Percentiles rank a stretch among this genome's conserved stretches.
These are phyloP conservation scores for Allomyces macrogynus DNA, from an alignment of 192 early-diverging fungal genomes.

Conservation along the genomic window DNA sequence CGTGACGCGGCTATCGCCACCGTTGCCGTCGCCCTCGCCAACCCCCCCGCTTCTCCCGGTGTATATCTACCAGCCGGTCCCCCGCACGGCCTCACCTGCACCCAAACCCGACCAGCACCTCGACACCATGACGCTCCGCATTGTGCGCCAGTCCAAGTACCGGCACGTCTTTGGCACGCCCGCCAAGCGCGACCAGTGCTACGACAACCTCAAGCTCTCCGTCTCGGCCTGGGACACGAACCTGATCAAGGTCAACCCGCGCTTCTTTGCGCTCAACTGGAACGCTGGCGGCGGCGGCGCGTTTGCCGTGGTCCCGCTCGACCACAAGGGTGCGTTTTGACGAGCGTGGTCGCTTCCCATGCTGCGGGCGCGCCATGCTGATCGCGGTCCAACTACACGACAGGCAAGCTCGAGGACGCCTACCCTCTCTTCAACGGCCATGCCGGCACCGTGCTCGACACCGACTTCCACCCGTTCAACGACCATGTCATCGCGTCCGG, in stretches of 20 bases:
- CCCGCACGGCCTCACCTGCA: too few relatives aligned
- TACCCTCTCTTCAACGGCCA: constrained; percentile 82
- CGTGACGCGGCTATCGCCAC: not conserved
- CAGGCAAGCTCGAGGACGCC: constrained; percentile 76
- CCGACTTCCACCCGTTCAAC: constrained; percentile 94
- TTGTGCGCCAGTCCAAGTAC: constrained; percentile 67
- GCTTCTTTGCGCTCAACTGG: constrained; percentile 63
- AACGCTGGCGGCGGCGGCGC: constrained; percentile 75
- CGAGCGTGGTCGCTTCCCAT: too few relatives aligned
- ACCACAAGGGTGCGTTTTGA: constrained; percentile 38
- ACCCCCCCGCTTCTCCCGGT: constrained; percentile 3
- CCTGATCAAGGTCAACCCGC: constrained; percentile 80
- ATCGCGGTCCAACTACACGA: not conserved
- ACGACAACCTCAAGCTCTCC: constrained; percentile 79
- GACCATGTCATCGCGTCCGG: constrained; percentile 83
- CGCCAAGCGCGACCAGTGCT: constrained; percentile 74
- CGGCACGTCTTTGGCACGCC: constrained; percentile 86
- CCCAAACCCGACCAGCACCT: not conserved
- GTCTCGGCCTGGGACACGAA: constrained; percentile 95
- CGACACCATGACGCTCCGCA: constrained; percentile 12
- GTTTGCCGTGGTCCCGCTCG: constrained; percentile 80
- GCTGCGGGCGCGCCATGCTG: too few relatives aligned
- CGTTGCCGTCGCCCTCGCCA: too few relatives aligned
- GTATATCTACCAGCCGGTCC: not conserved
- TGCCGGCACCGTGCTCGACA: constrained; percentile 88